Evolutionary conservation across 345 rosid species (phyloP).

Genomic region (rapeseed (Brassica napus)): DNA sequence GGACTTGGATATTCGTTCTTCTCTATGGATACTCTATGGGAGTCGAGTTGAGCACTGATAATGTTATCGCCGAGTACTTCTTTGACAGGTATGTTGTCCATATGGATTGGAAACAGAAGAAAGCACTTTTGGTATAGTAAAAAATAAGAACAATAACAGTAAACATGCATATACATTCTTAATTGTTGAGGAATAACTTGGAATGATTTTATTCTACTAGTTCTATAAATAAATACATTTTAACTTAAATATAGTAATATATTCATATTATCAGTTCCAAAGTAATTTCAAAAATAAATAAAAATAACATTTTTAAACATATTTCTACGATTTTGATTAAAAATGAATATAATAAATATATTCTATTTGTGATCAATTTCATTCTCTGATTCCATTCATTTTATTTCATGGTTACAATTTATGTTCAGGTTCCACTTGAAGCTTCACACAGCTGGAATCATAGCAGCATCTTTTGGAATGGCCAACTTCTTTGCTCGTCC

Average conservation of each 20-base stretch:
- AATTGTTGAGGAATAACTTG: too few species aligned
- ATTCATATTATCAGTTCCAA: too few species aligned
- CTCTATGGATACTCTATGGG: conserved; percentile 70
- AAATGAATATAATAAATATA: too few species aligned
- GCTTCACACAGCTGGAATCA: conserved; percentile 54
- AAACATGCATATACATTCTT: not conserved
- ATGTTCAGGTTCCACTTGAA: conserved; percentile 42
- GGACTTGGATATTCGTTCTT: conserved; percentile 68
- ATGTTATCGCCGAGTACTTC: conserved; percentile 72
- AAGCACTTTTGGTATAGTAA: not conserved
- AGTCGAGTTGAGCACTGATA: conserved; percentile 65
- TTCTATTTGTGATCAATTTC: too few species aligned
- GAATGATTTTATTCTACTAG: too few species aligned
- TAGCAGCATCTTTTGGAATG: conserved; percentile 61
- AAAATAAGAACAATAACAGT: not conserved
- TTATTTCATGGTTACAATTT: too few species aligned
- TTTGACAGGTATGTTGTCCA: conserved; percentile 50
- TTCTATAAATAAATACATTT: too few species aligned
- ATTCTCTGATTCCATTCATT: too few species aligned
- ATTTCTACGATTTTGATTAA: too few species aligned
- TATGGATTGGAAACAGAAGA: not conserved
- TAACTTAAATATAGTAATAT: too few species aligned
- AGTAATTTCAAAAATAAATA: too few species aligned
- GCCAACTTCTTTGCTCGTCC: conserved; percentile 62
- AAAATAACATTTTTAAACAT: too few species aligned